A percentile compares a stretch with the other conserved stretches of the same genome.
phyloP scores from a whole-genome alignment of 345 rosid genomes.

The Salix udensis region DNA sequence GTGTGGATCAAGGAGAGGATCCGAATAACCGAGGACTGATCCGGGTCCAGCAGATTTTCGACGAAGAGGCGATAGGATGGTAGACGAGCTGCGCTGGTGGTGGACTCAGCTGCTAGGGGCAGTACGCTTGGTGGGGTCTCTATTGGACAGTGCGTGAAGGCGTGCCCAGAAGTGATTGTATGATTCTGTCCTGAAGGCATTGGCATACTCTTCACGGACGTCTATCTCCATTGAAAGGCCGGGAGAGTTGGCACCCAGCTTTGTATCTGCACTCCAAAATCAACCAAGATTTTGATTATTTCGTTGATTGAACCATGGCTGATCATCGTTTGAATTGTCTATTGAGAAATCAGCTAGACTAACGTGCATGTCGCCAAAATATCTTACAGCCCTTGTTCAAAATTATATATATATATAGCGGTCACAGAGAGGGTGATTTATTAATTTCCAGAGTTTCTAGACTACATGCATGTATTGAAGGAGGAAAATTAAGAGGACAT shows the following conservation, averaged over 20 bases:
- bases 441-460: no score
- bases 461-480: no score
- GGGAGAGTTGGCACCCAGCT: constrained; percentile 13
- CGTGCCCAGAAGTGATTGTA: constrained; percentile 73
- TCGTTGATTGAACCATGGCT: no score
- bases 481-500: neutral
- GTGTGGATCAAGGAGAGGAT: constrained; percentile 31
- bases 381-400: no score
- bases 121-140: constrained; percentile 15
- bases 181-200: constrained; percentile 81
- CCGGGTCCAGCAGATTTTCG: constrained; percentile 68
- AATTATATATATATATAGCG: no score
- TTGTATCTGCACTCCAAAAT: constrained; percentile 17
- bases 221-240: constrained; percentile 30
- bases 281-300: neutral
- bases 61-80: constrained; percentile 70
- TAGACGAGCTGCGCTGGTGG: constrained; percentile 59
- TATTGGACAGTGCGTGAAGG: constrained; percentile 26
- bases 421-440: no score
- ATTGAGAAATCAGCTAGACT: no score
- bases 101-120: constrained; percentile 27
- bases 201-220: constrained; percentile 75
- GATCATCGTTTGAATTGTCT: no score
- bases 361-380: no score
- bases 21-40: constrained; percentile 35